Evolutionary conservation across 1,139 yeast genomes (phyloP), one percentile per base, ranked within the genome.

Genomic region (Yamadazyma aaseri): DNA sequence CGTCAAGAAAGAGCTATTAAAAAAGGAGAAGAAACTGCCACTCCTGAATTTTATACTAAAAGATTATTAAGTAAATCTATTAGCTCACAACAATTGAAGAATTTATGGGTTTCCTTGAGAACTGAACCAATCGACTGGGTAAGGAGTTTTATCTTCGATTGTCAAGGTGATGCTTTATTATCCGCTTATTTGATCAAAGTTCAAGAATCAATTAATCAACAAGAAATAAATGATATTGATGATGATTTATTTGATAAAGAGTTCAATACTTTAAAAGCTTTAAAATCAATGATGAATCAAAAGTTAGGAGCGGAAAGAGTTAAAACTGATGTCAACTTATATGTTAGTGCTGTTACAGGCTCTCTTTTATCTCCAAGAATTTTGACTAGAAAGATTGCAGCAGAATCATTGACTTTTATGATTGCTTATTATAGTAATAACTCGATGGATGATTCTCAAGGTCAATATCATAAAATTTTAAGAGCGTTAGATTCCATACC

Each of bases 71-170:
- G 84, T 29, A 82, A 83, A 47, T 62, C 80, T 23, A 81, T 87
- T 34, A 70, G 86, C 5, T 67, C 81, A 3, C 76, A 77, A 33
- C 90, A 89, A 53, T 65, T 92, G 47, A 86, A 85, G 29, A 86
- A 86, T 47, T 70, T 92, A 37, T 87, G 95, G 85, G 96, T 92
- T 4, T 86, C 95, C 28, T 65, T 92, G 31, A 76, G 97, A 44
- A 87, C 97, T 0, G 97, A 90, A 55, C 95, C 95, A 27, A 74
- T 92, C 27, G 82, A 76, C 40, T 92, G 98, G 98, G 96, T 90
- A 1, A 73, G 82, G 38, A 76, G 71, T 22, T 92, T 92, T 42
- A 64, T 70, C 42, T 72, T 87, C 37, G 84, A 80, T 39, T 76
- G 80, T 38, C 97, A 92, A 57, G 98, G 98, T 30, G 96, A 87